These are phyloP conservation scores for Colletotrichum ledebouriae DNA, from an alignment of 2,329 filamentous ascomycete species.

Conservation along the genomic window DNA sequence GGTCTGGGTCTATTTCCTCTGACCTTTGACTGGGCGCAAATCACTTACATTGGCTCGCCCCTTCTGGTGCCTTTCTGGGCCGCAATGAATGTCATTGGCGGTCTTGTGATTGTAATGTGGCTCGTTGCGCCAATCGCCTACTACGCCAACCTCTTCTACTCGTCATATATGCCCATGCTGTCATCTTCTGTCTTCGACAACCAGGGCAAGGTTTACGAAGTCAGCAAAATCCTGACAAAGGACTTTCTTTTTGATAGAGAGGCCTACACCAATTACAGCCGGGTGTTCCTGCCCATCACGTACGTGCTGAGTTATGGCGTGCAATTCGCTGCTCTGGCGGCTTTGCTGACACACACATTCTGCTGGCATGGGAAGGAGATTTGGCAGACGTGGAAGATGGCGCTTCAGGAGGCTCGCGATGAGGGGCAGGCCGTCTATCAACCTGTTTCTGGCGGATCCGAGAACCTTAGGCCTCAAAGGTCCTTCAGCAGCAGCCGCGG, in stretches of 20 bases:
- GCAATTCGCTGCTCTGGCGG: conserved; percentile 86
- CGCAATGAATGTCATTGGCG: conserved; percentile 85
- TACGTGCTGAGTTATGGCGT: conserved; percentile 90
- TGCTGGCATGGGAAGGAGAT: conserved; percentile 91
- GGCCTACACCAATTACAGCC: conserved; percentile 84
- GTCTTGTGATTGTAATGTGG: conserved; percentile 88
- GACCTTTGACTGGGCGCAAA: conserved; percentile 93
- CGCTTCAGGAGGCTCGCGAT: conserved; percentile 72
- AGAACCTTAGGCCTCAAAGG: conserved; percentile 33
- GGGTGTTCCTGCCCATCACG: conserved; percentile 87
- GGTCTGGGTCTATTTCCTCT: conserved; percentile 86
- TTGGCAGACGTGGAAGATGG: conserved; percentile 79
- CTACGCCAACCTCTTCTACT: conserved; percentile 83
- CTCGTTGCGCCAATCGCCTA: conserved; percentile 84
- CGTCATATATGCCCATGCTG: conserved; percentile 88
- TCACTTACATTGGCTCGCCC: conserved; percentile 88
- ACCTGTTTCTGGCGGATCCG: conserved; percentile 56
- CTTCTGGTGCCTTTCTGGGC: conserved; percentile 89
- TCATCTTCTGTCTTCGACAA: conserved; percentile 91
- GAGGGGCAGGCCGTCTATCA: conserved; percentile 66
- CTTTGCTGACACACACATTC: conserved; percentile 82
- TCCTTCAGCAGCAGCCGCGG: conserved; percentile 39
- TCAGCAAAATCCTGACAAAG: conserved; percentile 81
- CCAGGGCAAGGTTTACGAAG: conserved; percentile 82
- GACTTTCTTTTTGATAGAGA: conserved; percentile 83